Conservation (phyloP, 202 grass and related monocot species). For the Dendrocalamus latiflorus region DNA sequence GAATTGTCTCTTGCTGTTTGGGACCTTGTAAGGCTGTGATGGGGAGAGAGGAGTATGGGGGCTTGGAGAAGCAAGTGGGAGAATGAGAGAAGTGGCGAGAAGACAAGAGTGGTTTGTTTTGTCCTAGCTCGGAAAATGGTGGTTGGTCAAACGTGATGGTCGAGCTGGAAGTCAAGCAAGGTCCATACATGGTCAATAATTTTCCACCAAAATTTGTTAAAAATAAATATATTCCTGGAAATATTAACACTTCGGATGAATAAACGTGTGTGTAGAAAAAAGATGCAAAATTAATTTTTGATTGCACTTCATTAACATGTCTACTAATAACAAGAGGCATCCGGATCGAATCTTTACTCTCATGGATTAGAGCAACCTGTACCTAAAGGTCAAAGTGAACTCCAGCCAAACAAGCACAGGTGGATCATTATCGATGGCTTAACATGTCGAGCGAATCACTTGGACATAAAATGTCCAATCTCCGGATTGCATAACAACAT, state of each 20-base stretch:
- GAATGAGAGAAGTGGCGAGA: slow-evolving; percentile 12
- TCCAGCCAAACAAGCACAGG: not conserved
- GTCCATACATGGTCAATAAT: slow-evolving; percentile 22
- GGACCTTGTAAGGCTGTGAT: not conserved
- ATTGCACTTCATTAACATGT: not conserved
- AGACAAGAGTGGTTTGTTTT: slow-evolving; percentile 37
- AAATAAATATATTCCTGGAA: not conserved
- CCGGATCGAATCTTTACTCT: not conserved
- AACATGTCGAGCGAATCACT: slow-evolving; percentile 1
- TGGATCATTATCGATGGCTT: not conserved
- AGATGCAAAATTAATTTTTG: no score
- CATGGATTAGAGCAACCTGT: not conserved
- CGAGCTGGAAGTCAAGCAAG: slow-evolving; percentile 17
- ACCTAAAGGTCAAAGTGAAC: not conserved
- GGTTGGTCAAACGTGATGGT: slow-evolving; percentile 37
- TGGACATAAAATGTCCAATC: not conserved
- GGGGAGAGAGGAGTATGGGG: not conserved
- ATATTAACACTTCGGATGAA: not conserved
- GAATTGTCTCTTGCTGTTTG: slow-evolving; percentile 22
- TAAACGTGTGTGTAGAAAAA: not conserved
- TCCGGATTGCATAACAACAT: not conserved
- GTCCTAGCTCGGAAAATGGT: not conserved
- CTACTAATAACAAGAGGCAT: not conserved
- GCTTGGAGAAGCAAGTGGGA: not conserved
- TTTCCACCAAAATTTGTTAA: not conserved